Conservation (phyloP, 257 asterid species). For the Marsdenia floribunda region DNA sequence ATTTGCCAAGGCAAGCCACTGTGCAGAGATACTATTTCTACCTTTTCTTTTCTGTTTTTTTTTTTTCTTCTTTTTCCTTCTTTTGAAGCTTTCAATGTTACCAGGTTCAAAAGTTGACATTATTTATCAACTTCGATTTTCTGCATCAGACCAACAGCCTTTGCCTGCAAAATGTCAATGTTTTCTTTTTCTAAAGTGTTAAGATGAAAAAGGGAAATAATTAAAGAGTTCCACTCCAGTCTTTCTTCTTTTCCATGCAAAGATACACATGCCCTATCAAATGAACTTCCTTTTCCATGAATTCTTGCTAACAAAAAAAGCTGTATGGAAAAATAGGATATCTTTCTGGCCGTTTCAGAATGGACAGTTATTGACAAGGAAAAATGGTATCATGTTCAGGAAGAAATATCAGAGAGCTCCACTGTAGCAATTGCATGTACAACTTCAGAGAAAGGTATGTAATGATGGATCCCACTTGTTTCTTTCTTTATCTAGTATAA, state of each 20-base stretch:
- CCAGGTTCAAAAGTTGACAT: slow-evolving; percentile 11
- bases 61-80: neutral
- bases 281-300: neutral
- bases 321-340: neutral
- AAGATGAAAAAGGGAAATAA: neutral
- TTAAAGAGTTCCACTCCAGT: neutral
- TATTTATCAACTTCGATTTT: slow-evolving; percentile 15
- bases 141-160: slow-evolving; percentile 9
- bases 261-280: neutral
- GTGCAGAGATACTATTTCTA: slow-evolving; percentile 19
- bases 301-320: neutral
- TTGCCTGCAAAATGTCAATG: neutral
- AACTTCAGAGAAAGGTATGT: neutral
- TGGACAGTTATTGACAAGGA: neutral
- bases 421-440: neutral
- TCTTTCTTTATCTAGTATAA: neutral
- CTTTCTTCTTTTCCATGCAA: neutral
- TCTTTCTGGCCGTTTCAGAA: neutral
- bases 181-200: neutral
- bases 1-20: slow-evolving; percentile 29
- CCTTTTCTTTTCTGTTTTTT: neutral
- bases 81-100: slow-evolving; percentile 18
- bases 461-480: neutral
- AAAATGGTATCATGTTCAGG: neutral
- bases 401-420: neutral